A percentile compares a stretch with the other conserved stretches of the same genome.
Conservation (phyloP, 2,329 filamentous ascomycete species). For the Drechslerella stenobrocha region DNA sequence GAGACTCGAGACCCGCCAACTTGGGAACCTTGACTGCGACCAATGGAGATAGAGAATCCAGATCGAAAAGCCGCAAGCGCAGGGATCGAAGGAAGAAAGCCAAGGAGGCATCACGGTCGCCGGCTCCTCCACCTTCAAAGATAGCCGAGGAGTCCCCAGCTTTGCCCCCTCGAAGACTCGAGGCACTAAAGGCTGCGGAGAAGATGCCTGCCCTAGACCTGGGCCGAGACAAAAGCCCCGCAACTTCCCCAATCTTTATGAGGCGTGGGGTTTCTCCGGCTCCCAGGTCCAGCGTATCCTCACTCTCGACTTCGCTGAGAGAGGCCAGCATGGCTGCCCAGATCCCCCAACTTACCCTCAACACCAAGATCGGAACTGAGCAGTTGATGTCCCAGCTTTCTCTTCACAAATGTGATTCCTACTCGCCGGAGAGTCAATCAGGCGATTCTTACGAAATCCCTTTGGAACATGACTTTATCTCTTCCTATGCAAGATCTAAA, state of each 20-base stretch:
- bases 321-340: conserved; percentile 45
- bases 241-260: conserved; percentile 39
- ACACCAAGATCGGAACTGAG: conserved; percentile 38
- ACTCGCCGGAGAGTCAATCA: conserved; percentile 24
- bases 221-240: conserved; percentile 14
- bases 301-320: conserved; percentile 35
- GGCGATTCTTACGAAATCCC: conserved; percentile 42
- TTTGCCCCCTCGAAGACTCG: conserved; percentile 26
- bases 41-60: conserved; percentile 37
- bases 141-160: conserved; percentile 31
- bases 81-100: conserved; percentile 43
- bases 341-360: conserved; percentile 43
- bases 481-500: conserved; percentile 38
- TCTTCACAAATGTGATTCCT: conserved; percentile 35
- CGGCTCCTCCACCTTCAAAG: conserved; percentile 32
- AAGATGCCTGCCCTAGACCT: conserved; percentile 31
- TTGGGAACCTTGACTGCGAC: conserved; percentile 16
- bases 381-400: conserved; percentile 42
- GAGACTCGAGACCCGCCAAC: conserved; percentile 17
- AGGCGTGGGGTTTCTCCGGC: conserved; percentile 38
- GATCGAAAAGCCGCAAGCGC: conserved; percentile 43
- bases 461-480: conserved; percentile 39
- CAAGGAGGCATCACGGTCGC: conserved; percentile 25
- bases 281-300: conserved; percentile 41
- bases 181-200: conserved; percentile 30